These are phyloP conservation scores for Dactylella cylindrospora DNA, from an alignment of 2,329 filamentous ascomycete species.

Conservation along the genomic window DNA sequence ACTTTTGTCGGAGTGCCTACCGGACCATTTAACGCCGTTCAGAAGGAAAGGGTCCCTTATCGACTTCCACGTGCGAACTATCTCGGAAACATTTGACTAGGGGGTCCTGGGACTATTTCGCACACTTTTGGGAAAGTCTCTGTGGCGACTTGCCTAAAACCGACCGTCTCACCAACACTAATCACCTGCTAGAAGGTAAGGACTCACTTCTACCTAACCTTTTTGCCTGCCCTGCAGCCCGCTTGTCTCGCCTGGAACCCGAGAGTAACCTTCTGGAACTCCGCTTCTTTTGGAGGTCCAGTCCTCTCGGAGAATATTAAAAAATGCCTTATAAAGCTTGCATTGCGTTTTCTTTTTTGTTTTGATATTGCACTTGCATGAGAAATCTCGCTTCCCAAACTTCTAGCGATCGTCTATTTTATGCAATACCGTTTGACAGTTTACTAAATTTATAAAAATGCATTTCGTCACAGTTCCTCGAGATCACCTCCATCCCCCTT, in stretches of 20 bases:
- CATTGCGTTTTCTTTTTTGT: constrained; percentile 29
- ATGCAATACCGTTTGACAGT: not conserved
- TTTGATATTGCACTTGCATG: constrained; percentile 30
- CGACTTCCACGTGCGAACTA: constrained; percentile 39
- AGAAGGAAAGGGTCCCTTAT: constrained; percentile 22
- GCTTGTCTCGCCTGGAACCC: constrained; percentile 18
- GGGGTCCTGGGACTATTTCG: constrained; percentile 30
- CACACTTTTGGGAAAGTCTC: constrained; percentile 37
- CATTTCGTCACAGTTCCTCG: constrained; percentile 38
- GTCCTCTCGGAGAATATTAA: constrained; percentile 1
- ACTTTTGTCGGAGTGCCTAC: constrained; percentile 41
- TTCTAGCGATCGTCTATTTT: constrained; percentile 11
- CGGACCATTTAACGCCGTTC: constrained; percentile 17
- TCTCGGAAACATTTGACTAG: constrained; percentile 33
- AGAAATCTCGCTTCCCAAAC: constrained; percentile 25
- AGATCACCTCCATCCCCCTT: constrained; percentile 21
- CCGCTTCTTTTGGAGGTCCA: constrained; percentile 11
- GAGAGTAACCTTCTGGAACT: constrained; percentile 41
- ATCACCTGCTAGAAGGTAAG: constrained; percentile 40
- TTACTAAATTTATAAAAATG: constrained; percentile 28
- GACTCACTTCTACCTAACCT: constrained; percentile 26
- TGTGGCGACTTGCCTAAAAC: constrained; percentile 36
- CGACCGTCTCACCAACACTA: constrained; percentile 15
- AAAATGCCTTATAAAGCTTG: constrained; percentile 32
- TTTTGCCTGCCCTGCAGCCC: not conserved